phyloP scores from a whole-genome alignment of 495 filamentous ascomycete species.

The Xylaria grammica region DNA sequence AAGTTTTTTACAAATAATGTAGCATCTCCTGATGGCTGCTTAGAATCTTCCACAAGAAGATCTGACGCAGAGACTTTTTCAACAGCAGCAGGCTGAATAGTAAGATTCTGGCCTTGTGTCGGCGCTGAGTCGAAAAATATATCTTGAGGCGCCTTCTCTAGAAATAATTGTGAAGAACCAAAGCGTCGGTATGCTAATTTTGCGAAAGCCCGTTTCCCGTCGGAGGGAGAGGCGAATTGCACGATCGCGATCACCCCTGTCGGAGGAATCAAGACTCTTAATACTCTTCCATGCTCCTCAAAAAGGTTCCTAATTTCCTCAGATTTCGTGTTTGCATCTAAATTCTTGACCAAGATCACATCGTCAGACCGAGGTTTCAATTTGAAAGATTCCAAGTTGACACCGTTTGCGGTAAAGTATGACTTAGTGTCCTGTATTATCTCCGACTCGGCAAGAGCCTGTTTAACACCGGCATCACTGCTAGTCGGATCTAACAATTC shows the following conservation, averaged over 20 bases:
- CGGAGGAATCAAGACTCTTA: constrained; percentile 86
- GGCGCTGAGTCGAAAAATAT: constrained; percentile 62
- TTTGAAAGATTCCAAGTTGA: constrained; percentile 91
- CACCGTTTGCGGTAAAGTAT: constrained; percentile 84
- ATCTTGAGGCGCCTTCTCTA: constrained; percentile 90
- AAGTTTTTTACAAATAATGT: constrained; percentile 90
- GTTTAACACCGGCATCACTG: constrained; percentile 90
- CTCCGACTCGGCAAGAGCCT: constrained; percentile 95
- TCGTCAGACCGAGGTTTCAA: constrained; percentile 80
- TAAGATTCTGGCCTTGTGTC: constrained; percentile 2
- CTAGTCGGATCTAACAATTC: constrained; percentile 93
- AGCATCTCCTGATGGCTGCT: constrained; percentile 61
- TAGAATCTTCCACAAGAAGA: constrained; percentile 63
- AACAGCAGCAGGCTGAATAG: constrained; percentile 23
- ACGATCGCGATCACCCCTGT: constrained; percentile 91
- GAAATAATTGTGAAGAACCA: constrained; percentile 87
- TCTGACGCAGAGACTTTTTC: constrained; percentile 52
- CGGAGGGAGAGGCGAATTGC: constrained; percentile 76
- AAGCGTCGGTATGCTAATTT: constrained; percentile 85
- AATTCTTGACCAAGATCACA: constrained; percentile 93
- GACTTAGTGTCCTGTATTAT: constrained; percentile 94
- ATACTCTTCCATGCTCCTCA: constrained; percentile 73
- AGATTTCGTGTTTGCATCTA: constrained; percentile 76
- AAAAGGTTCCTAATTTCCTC: constrained; percentile 71
- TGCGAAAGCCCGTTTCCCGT: constrained; percentile 81